Base-by-base conservation (phyloP, 768 basidiomycete genomes). In the Pulveroboletus frians region DNA sequence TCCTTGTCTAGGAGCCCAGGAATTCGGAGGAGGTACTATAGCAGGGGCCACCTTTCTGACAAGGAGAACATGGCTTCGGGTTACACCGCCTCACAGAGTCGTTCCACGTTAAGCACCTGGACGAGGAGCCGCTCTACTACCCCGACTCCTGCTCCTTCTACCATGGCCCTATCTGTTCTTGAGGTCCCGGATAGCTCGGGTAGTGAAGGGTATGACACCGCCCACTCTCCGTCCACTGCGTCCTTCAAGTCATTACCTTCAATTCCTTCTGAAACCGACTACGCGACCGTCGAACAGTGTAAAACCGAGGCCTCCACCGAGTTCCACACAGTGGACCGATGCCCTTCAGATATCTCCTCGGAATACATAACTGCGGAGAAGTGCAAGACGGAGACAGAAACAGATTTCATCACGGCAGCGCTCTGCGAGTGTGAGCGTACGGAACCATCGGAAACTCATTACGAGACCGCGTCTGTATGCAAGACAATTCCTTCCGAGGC, bases 181-280 rank as follows among this genome's bases (percentile, higher is more conserved):
- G 68, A 69, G 21, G 58, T 64, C 4, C 65, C 52, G 1, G 66
- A 60, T 6, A 59, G 56, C 26, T 74, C 73, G 18, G 78, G 72
- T 11, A 80, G 76, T 50, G 76, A 76, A 8, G 78, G 77, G 2
- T 85, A 81, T 53, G 67, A 75, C 27, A 67, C 73, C 2, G 70
- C 71, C 4, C 51, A 54, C 21, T 67, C 76, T 4, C 73, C 77
- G 1, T 77, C 77, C 8, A 70, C 66, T 10, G 68, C 73, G 6
- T 83, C 81, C 0, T 81, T 77, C 63, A 71, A 71, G 48, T 83
- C 81, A 5, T 64, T 83, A 47, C 80, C 81, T 1, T 78, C 76
- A 4, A 83, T 83, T 52, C 81, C 81, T 11, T 81, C 78, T 1
- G 73, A 76, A 43, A 75, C 72, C 0, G 74, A 74, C 40, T 77